Percentiles rank a stretch among this genome's conserved stretches.
Conservation (phyloP, 2,329 filamentous ascomycete species). For the Teratosphaeria epicoccoides region DNA sequence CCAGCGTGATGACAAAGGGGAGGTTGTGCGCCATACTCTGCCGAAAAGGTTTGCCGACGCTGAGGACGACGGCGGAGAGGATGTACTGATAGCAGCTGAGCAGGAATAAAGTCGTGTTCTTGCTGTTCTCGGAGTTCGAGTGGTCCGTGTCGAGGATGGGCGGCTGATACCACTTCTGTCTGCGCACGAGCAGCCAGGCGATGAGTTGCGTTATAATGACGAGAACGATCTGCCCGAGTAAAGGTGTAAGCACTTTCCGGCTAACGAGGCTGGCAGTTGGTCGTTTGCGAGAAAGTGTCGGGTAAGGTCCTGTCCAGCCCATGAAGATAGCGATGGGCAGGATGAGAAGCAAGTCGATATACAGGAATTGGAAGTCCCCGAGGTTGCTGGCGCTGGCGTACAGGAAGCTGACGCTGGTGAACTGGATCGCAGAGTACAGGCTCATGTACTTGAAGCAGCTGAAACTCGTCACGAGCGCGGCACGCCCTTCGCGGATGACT, state of each 20-base stretch:
- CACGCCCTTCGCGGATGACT: slow-evolving; percentile 85
- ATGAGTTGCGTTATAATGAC: slow-evolving; percentile 67
- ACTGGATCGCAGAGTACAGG: slow-evolving; percentile 97
- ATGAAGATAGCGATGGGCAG: slow-evolving; percentile 96
- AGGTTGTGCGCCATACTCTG: slow-evolving; percentile 70
- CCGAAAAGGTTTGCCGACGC: slow-evolving; percentile 82
- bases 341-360: slow-evolving; percentile 87
- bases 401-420: slow-evolving; percentile 91
- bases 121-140: slow-evolving; percentile 79
- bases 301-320: slow-evolving; percentile 88
- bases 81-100: slow-evolving; percentile 93
- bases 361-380: slow-evolving; percentile 95
- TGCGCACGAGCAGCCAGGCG: slow-evolving; percentile 62
- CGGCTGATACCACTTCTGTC: slow-evolving; percentile 77
- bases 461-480: slow-evolving; percentile 94
- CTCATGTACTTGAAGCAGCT: slow-evolving; percentile 99
- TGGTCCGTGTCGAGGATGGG: slow-evolving; percentile 67
- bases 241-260: slow-evolving; percentile 77
- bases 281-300: slow-evolving; percentile 65
- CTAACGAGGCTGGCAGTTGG: slow-evolving; percentile 89
- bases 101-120: slow-evolving; percentile 86
- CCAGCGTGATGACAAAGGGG: slow-evolving; percentile 73
- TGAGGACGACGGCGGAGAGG: slow-evolving; percentile 76
- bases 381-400: slow-evolving; percentile 90
- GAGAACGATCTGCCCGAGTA: slow-evolving; percentile 79